Base-by-base conservation (phyloP, 2,329 filamentous ascomycete species). In the Drechmeria coniospora region DNA sequence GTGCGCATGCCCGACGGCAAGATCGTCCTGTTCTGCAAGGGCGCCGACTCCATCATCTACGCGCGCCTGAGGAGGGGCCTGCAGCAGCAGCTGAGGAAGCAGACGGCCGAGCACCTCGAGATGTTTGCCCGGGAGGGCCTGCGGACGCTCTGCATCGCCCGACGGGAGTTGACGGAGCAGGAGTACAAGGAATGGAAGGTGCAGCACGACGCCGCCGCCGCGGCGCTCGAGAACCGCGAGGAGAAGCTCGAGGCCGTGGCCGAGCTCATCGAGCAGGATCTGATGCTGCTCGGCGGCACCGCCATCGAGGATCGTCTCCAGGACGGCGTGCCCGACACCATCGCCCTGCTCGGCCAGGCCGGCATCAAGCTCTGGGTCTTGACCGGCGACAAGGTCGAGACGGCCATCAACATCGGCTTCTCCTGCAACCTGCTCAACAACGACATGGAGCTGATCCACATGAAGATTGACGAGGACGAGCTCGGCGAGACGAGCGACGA, bases 351-450 rank as follows among this genome's bases (percentile, higher is more conserved):
- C 28, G 87, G 79, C 17, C 74, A 84, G 45, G 90, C 90, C 29
- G 92, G 92, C 50, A 94, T 98, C 55, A 98, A 98, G 56, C 70
- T 98, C 6, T 98, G 90, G 90, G 90, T 98, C 29, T 61, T 98
- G 38, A 98, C 90, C 11, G 90, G 92, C 37, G 90, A 98, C 64
- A 98, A 95, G 56, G 87, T 95, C 18, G 90, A 98, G 57, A 98
- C 90, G 15, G 90, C 92, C 32, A 98, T 98, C 72, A 98, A 98
- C 57, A 98, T 98, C 47, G 90, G 90, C 3, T 98, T 95, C 56
- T 98, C 92, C 8, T 98, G 92, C 61, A 98, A 98, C 43, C 65
- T 98, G 18, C 69, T 98, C 30, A 84, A 87, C 55, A 98, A 94
- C 52, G 82, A 93, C 40, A 94, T 98, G 90, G 90, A 98, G 41